Base-by-base conservation (phyloP, 768 basidiomycete species). In the Russula emetica region DNA sequence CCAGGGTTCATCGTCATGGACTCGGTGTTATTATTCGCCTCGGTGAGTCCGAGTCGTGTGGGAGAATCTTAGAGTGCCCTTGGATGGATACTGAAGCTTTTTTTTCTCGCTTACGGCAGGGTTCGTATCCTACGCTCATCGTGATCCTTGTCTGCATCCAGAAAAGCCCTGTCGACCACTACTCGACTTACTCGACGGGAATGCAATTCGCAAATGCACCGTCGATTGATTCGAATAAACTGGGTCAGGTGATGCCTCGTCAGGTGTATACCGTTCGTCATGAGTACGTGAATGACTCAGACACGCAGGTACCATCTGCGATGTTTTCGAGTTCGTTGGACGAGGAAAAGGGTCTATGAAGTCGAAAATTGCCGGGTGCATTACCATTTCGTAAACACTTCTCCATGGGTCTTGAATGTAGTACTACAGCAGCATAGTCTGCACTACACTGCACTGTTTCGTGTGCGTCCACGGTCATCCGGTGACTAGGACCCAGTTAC, bases 61-160 rank as follows among this genome's bases (percentile, higher is more conserved):
- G 40, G 30, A 20, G 7, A 28, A 3, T 38, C 2, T 22, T 44
- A 20, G 30, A 44, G 20, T 24, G 10, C 16, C n/a, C 7, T n/a
- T n/a, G n/a, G n/a, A n/a, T 16, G 1, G 45, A 38, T 11, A 49
- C 44, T 64, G 9, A 49, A 22, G 11, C 20, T 55, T 24, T 13
- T 32, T 10, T 26, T 36, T 36, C 36, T 36, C 13, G 13, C 16
- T 3, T 18, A 3, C 11, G 18, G 18, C 49, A 64, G 63, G 63
- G 63, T 20, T 22, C 51, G 30, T 60, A 64, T 44, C 63, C 63
- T 26, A 64, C 53, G 45, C 53, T 60, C 47, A 64, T 64, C n/a
- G 47, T 64, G 28, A 47, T 64, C 18, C 63, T 64, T 9, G 63
- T 64, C 53, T 60, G 63, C 40, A 28, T 40, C 28, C 63, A 64